Evolutionary conservation across 257 asterid species (phyloP).

Genomic region (Solanum chiquidenum): DNA sequence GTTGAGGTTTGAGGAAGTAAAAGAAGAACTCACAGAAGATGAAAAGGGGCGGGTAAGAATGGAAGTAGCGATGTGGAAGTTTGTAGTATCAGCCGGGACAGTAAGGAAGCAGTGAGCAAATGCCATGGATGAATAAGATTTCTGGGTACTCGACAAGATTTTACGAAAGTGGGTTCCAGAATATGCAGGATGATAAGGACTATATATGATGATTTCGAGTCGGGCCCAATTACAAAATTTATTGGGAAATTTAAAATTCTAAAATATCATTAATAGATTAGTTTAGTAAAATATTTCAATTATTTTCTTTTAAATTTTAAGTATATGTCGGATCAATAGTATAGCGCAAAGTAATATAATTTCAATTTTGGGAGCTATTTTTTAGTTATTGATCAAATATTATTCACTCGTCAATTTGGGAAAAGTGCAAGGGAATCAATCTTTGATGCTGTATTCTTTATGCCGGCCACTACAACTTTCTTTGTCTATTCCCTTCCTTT

Average conservation of each 20-base stretch:
- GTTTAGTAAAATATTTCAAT: no score
- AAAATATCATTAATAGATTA: no score
- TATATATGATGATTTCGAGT: background rate
- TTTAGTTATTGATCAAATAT: background rate
- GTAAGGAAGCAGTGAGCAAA: slow-evolving; percentile 33
- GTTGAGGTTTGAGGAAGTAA: slow-evolving; percentile 15
- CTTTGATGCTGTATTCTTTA: background rate
- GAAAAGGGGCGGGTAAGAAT: slow-evolving; percentile 13
- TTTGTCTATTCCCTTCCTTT: background rate
- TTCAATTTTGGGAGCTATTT: background rate
- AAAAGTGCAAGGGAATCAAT: background rate
- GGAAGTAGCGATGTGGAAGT: slow-evolving; percentile 14
- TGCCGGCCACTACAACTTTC: background rate
- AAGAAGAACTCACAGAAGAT: slow-evolving; percentile 2
- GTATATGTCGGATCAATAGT: no score
- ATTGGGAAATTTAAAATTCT: no score
- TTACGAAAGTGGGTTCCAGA: background rate
- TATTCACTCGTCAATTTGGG: background rate
- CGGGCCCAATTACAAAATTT: background rate
- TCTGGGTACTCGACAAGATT: background rate
- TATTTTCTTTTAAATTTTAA: no score
- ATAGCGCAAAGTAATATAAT: no score
- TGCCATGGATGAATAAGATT: slow-evolving; percentile 34
- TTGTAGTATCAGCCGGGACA: slow-evolving; percentile 26
- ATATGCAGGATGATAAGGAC: background rate